Evolutionary conservation across 306 rosid genomes (phyloP).

Genomic region (Luffa aegyptiaca): DNA sequence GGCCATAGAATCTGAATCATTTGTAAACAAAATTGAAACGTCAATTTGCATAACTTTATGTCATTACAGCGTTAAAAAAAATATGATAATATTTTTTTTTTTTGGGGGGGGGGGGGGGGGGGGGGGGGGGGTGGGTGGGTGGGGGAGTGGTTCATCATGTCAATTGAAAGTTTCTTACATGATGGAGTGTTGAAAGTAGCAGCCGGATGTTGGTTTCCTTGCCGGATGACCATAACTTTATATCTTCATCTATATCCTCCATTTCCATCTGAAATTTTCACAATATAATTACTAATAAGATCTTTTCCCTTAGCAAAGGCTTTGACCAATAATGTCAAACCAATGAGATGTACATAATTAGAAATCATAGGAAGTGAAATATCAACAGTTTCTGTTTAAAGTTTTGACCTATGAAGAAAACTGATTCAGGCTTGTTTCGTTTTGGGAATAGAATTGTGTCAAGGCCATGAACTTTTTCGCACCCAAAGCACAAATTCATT

Average conservation of each 20-base stretch:
- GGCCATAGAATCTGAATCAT: constrained; percentile 54
- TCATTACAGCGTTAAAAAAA: not conserved
- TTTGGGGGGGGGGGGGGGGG: too few relatives aligned
- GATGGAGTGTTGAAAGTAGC: constrained; percentile 71
- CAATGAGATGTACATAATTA: not conserved
- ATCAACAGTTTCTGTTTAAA: not conserved
- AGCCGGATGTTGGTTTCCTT: constrained; percentile 61
- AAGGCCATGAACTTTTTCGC: not conserved
- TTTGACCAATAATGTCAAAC: not conserved
- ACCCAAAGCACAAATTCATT: not conserved
- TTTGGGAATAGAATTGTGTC: not conserved
- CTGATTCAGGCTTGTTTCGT: not conserved
- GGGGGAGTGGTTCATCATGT: not conserved
- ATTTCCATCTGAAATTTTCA: constrained; percentile 28
- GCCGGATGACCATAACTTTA: constrained; percentile 79
- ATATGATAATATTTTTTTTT: not conserved
- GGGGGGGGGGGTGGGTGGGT: too few relatives aligned
- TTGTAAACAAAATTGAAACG: not conserved
- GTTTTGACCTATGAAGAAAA: not conserved
- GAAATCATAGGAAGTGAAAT: not conserved
- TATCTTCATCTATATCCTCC: constrained; percentile 53
- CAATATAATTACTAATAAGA: not conserved
- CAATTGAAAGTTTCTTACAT: constrained; percentile 26
- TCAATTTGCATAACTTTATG: not conserved
- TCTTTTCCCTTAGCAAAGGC: not conserved